A percentile compares a stretch with the other conserved stretches of the same genome.
These are phyloP conservation scores for Spinellus fusiger DNA, from an alignment of 192 early-diverging fungal species.

Conservation along the genomic window DNA sequence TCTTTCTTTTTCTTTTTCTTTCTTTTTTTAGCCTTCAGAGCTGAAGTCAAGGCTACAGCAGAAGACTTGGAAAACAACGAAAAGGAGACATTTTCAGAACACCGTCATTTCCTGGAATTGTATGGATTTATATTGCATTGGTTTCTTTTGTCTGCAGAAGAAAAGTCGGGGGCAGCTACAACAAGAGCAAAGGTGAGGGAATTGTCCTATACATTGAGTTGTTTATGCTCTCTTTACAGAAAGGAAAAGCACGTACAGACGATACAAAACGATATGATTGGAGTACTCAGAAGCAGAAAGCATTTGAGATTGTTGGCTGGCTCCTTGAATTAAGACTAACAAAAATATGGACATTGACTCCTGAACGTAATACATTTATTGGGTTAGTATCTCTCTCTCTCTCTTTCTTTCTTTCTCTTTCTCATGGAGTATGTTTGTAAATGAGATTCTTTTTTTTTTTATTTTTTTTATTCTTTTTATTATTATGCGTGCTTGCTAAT, in stretches of 20 bases:
- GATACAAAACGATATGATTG: conserved; percentile 42
- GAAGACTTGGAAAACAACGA: conserved; percentile 56
- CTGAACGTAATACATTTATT: conserved; percentile 64
- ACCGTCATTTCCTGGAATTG: conserved; percentile 65
- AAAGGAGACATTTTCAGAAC: conserved; percentile 65
- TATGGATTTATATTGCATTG: conserved; percentile 84
- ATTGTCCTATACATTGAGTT: neutral
- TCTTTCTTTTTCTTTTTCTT: neutral
- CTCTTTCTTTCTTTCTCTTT: neutral
- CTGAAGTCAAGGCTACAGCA: conserved; percentile 55
- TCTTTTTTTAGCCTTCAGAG: conserved; percentile 47
- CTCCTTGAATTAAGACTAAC: conserved; percentile 57
- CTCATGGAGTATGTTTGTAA: too few species aligned
- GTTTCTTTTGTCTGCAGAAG: conserved; percentile 65
- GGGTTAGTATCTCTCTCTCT: conserved; percentile 30
- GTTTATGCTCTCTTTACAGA: neutral
- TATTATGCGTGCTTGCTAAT: too few species aligned
- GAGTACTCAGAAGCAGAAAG: conserved; percentile 49
- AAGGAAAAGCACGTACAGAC: conserved; percentile 3
- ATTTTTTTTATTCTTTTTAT: too few species aligned
- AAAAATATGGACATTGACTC: conserved; percentile 63
- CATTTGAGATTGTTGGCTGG: conserved; percentile 46
- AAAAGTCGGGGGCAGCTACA: conserved; percentile 35
- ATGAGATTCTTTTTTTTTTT: too few species aligned
- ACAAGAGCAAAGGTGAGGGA: conserved; percentile 16